These are phyloP conservation scores for Termitomyces sp. DNA, from an alignment of 768 basidiomycete genomes.

Conservation along the genomic window DNA sequence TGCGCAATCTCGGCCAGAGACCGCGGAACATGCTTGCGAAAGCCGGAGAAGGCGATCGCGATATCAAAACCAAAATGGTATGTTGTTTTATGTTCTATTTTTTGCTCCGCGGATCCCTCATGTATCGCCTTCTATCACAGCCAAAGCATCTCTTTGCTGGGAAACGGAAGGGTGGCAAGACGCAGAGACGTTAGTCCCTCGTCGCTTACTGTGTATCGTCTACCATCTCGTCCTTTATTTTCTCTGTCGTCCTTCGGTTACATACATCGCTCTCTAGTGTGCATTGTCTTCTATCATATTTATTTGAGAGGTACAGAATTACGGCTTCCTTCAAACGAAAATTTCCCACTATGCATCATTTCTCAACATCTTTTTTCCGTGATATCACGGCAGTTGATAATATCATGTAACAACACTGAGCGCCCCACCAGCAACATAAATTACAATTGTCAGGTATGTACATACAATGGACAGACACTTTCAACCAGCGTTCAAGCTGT, in stretches of 20 bases:
- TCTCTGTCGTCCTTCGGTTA: not conserved
- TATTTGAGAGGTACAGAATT: not conserved
- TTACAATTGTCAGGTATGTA: not conserved
- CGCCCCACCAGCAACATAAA: not conserved
- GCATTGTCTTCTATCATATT: not conserved
- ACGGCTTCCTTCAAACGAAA: not conserved
- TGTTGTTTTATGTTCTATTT: conserved; percentile 16
- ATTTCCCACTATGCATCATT: not conserved
- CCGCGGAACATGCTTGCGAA: conserved; percentile 83
- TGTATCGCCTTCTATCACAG: conserved; percentile 29
- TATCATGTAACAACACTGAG: not conserved
- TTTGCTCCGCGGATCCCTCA: conserved; percentile 2
- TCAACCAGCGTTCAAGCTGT: not conserved
- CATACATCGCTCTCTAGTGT: not conserved
- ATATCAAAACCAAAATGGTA: conserved; percentile 81
- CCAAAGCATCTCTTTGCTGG: conserved; percentile 85
- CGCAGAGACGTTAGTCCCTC: conserved; percentile 54
- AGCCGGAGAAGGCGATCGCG: conserved; percentile 86
- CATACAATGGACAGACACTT: not conserved
- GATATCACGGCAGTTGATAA: no score
- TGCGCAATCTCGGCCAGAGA: conserved; percentile 85
- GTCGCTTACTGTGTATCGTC: conserved; percentile 3
- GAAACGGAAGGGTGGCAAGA: conserved; percentile 83
- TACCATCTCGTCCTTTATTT: conserved; percentile 8
- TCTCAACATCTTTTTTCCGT: not conserved